Evolutionary conservation across 441 rosid species (phyloP).

Genomic region (Gossypium davidsonii): DNA sequence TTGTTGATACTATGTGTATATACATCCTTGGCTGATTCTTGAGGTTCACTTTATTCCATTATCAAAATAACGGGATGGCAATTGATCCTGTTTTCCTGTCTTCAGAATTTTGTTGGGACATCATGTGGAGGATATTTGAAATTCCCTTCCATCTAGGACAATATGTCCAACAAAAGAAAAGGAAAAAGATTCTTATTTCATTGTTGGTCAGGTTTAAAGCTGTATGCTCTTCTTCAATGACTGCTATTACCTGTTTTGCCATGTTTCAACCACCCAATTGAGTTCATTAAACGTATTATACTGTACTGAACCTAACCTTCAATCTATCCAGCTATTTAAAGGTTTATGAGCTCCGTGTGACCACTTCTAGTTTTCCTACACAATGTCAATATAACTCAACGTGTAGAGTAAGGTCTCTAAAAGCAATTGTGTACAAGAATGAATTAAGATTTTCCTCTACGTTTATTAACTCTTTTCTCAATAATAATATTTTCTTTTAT

Average conservation of each 20-base stretch:
- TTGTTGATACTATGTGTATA: not conserved
- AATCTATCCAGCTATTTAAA: not conserved
- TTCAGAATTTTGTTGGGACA: not conserved
- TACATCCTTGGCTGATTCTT: not conserved
- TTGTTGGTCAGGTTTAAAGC: not conserved
- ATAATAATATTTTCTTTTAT: not conserved
- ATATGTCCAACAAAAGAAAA: not conserved
- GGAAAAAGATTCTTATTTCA: not conserved
- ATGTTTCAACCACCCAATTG: not conserved
- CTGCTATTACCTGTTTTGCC: slow-evolving; percentile 1
- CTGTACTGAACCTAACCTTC: not conserved
- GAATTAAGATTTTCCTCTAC: not conserved
- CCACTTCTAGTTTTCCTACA: not conserved
- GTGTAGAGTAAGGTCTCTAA: not conserved
- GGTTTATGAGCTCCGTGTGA: not conserved
- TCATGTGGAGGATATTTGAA: not conserved
- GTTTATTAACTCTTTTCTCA: not conserved
- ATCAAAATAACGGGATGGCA: not conserved
- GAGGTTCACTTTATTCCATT: not conserved
- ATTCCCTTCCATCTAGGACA: not conserved
- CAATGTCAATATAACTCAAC: not conserved
- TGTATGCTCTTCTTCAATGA: not conserved
- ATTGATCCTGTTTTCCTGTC: not conserved
- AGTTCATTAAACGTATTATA: not conserved
- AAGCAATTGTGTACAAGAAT: not conserved